These are phyloP conservation scores for Cyberlindnera japonica DNA, from an alignment of 805 yeast genomes.

Conservation along the genomic window DNA sequence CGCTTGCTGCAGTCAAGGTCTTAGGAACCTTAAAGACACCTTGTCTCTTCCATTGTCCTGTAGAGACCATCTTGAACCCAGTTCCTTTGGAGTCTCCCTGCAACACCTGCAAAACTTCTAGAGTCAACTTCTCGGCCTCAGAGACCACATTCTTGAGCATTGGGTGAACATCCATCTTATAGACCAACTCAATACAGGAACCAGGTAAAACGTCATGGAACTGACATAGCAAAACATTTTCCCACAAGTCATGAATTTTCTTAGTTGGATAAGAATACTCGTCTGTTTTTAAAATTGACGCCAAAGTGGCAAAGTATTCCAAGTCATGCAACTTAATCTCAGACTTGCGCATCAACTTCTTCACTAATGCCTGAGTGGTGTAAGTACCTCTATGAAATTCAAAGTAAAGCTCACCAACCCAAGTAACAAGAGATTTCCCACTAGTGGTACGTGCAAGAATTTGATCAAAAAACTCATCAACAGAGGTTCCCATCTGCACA, in stretches of 20 bases:
- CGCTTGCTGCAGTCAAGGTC: conserved; percentile 2
- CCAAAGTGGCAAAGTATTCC: conserved; percentile 76
- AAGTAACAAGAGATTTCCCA: conserved; percentile 70
- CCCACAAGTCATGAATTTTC: conserved; percentile 75
- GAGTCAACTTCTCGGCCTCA: conserved; percentile 48
- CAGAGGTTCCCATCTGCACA: conserved; percentile 65
- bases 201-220: conserved; percentile 99
- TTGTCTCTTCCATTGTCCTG: conserved; percentile 61
- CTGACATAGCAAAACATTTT: conserved; percentile 82
- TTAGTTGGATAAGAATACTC: conserved; percentile 67
- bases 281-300: conserved; percentile 47
- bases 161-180: conserved; percentile 81
- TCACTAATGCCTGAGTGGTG: conserved; percentile 87
- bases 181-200: conserved; percentile 90
- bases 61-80: conserved; percentile 36
- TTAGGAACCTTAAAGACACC: conserved; percentile 38
- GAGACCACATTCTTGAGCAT: conserved; percentile 59
- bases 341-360: conserved; percentile 70
- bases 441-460: conserved; percentile 57
- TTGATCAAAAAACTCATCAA: conserved; percentile 75
- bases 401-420: conserved; percentile 92
- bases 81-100: conserved; percentile 23
- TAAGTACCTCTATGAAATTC: conserved; percentile 98
- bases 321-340: conserved; percentile 81
- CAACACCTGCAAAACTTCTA: conserved; percentile 31